A percentile compares a stretch with the other conserved stretches of the same genome.
Conservation (phyloP, 345 rosid genomes). For the Gossypium herbaceum region DNA sequence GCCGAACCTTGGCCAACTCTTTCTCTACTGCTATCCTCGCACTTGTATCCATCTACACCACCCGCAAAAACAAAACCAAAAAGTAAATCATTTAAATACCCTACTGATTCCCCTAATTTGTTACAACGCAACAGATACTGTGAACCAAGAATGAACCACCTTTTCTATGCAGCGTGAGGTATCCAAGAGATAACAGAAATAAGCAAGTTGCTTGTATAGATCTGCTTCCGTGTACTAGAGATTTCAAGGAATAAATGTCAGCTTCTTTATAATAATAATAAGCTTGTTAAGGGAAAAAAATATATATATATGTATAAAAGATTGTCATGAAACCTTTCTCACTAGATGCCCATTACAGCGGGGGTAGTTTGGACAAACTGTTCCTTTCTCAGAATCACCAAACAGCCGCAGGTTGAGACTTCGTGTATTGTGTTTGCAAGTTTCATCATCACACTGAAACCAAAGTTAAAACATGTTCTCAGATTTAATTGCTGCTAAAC, state of each 20-base stretch:
- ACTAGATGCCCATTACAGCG: slow-evolving; percentile 77
- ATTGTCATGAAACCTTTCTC: slow-evolving; percentile 50
- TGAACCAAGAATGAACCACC: slow-evolving; percentile 33
- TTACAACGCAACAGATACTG: background rate
- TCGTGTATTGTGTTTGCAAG: slow-evolving; percentile 78
- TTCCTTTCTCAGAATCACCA: slow-evolving; percentile 88
- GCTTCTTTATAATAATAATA: background rate
- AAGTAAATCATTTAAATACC: background rate
- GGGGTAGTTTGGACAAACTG: slow-evolving; percentile 95
- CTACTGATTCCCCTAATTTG: background rate
- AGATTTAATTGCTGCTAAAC: background rate
- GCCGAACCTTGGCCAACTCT: slow-evolving; percentile 53
- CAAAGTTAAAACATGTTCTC: background rate
- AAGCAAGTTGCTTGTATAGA: slow-evolving; percentile 83
- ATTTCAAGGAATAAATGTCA: background rate
- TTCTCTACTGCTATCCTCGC: slow-evolving; percentile 51
- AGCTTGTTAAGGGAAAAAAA: background rate
- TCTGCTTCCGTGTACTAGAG: slow-evolving; percentile 84
- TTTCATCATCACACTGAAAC: slow-evolving; percentile 90
- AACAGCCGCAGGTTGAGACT: slow-evolving; percentile 56
- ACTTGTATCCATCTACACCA: slow-evolving; percentile 52
- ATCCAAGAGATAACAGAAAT: slow-evolving; percentile 76
- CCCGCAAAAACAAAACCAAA: background rate
- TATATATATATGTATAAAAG: background rate
- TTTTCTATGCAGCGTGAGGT: slow-evolving; percentile 60